These are phyloP conservation scores for Xerocomus potaroensis DNA, from an alignment of 768 basidiomycete genomes.

Conservation along the genomic window DNA sequence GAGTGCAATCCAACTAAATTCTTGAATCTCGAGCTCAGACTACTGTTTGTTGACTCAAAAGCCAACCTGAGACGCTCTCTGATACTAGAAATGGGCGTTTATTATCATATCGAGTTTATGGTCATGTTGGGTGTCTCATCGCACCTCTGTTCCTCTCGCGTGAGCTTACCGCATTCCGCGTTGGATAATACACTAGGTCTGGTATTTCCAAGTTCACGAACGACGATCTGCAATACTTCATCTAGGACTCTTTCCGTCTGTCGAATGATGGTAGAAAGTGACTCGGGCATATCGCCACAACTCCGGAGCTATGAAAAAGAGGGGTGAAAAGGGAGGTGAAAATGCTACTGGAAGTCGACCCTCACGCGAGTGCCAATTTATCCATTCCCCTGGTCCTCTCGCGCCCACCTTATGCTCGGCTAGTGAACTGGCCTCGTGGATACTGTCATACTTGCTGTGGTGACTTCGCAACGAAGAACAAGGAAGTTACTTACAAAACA, in stretches of 20 bases:
- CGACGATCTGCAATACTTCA: not conserved
- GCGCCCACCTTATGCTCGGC: conserved; percentile 1
- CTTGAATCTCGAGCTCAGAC: not conserved
- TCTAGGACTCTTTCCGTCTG: not conserved
- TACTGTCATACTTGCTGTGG: conserved; percentile 5
- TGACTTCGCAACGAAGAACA: conserved; percentile 14
- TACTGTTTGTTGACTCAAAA: no score
- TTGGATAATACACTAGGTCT: conserved; percentile 2
- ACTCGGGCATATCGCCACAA: conserved; percentile 5
- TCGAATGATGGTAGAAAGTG: not conserved
- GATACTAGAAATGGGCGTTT: not conserved
- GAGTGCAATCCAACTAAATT: conserved; percentile 1
- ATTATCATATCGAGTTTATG: not conserved
- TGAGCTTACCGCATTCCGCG: not conserved
- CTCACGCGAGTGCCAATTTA: conserved; percentile 8
- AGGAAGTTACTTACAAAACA: conserved; percentile 5
- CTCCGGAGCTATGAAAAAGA: not conserved
- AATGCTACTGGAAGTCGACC: not conserved
- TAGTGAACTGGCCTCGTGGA: not conserved
- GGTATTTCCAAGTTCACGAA: not conserved
- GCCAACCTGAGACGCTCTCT: no score
- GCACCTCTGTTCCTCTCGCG: conserved; percentile 7
- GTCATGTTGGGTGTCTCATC: not conserved
- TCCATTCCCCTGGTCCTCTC: not conserved
- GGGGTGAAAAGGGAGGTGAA: not conserved